Conservation (phyloP, 768 basidiomycete species). For the Leccinum pellstonianum region DNA sequence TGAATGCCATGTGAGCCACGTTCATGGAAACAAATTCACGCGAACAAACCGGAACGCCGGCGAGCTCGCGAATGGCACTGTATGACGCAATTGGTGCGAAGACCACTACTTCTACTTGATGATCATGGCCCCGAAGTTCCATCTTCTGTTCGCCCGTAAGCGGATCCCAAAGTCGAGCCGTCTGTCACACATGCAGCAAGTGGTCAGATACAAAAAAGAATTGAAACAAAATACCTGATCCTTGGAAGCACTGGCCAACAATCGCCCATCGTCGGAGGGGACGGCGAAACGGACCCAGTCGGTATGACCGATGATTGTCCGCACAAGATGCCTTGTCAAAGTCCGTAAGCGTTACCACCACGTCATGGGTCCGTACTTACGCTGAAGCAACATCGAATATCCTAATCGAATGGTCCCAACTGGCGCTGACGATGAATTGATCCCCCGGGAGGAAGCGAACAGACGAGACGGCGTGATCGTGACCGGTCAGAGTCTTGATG, state of each 20-base stretch:
- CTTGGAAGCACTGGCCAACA: slow-evolving; percentile 79
- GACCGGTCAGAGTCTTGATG: slow-evolving; percentile 80
- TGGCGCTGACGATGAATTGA: slow-evolving; percentile 80
- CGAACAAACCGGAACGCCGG: slow-evolving; percentile 61
- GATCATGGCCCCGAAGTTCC: slow-evolving; percentile 85
- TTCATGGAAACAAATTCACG: not conserved
- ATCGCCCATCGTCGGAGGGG: slow-evolving; percentile 68
- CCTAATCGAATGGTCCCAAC: slow-evolving; percentile 82
- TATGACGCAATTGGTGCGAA: slow-evolving; percentile 81
- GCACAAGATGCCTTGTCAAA: slow-evolving; percentile 59
- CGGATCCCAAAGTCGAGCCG: slow-evolving; percentile 74
- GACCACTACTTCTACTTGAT: slow-evolving; percentile 77
- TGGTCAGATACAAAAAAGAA: not conserved
- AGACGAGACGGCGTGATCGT: slow-evolving; percentile 88
- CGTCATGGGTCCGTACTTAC: slow-evolving; percentile 43
- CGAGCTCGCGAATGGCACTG: slow-evolving; percentile 72
- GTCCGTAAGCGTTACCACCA: slow-evolving; percentile 11
- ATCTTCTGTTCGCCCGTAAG: slow-evolving; percentile 72
- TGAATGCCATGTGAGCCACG: slow-evolving; percentile 21
- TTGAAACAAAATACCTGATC: slow-evolving; percentile 63
- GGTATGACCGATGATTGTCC: slow-evolving; percentile 72
- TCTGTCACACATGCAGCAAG: slow-evolving; percentile 42
- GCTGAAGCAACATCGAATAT: slow-evolving; percentile 86
- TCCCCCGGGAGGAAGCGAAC: slow-evolving; percentile 86
- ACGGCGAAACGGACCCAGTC: slow-evolving; percentile 81